phyloP scores from a whole-genome alignment of 306 rosid species.

The Parietaria judaica region DNA sequence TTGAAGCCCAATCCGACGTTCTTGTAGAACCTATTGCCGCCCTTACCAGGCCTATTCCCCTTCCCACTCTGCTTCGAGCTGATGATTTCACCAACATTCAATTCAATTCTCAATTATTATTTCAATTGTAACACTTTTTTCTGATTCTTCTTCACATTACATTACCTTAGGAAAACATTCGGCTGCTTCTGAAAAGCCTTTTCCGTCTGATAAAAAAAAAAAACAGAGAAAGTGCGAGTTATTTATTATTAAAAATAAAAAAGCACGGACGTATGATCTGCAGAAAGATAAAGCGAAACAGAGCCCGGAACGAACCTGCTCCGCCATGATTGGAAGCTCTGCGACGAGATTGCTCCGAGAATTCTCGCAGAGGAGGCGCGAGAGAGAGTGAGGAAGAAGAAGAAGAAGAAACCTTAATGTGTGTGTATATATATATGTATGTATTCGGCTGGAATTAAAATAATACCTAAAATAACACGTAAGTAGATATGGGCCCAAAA shows the following conservation, averaged over 20 bases:
- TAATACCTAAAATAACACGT: too few species aligned
- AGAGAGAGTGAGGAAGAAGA: background rate
- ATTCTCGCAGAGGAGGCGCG: too few species aligned
- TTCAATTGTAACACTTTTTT: too few species aligned
- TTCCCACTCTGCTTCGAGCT: constrained; percentile 69
- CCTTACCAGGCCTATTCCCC: constrained; percentile 82
- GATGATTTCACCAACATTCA: too few species aligned
- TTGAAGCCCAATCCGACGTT: constrained; percentile 71
- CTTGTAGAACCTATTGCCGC: constrained; percentile 72
- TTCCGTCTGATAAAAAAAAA: constrained; percentile 28
- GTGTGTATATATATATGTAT: too few species aligned
- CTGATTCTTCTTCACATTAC: too few species aligned
- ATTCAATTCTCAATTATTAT: too few species aligned
- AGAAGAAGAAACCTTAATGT: background rate
- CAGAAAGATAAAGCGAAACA: background rate
- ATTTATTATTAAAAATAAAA: too few species aligned
- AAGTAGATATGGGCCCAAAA: too few species aligned
- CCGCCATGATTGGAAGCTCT: constrained; percentile 49
- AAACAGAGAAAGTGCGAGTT: too few species aligned
- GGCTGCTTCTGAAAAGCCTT: constrained; percentile 23
- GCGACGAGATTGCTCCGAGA: background rate
- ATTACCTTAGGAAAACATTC: constrained; percentile 2
- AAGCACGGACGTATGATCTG: too few species aligned
- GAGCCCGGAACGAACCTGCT: constrained; percentile 31
- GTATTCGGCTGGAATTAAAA: too few species aligned